Base-by-base conservation (phyloP, 164 flowering plant species). In the Cinnamomum chago region DNA sequence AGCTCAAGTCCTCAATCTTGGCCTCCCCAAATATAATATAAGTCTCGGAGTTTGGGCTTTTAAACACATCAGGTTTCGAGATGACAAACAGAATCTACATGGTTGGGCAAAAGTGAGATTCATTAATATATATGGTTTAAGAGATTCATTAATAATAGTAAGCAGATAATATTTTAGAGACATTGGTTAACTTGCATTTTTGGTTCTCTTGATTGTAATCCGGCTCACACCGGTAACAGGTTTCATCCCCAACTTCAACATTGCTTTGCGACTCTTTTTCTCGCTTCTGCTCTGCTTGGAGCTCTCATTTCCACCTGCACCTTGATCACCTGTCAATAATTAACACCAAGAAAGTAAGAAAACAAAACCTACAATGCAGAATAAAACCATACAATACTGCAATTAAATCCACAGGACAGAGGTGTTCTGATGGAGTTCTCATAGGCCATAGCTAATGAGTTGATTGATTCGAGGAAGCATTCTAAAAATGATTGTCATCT, bases 251-350 rank as follows among this genome's bases (percentile, higher is more conserved):
- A 93, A 86, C 88, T 93, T 93, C 85, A 90, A 70, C 98, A 93
- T 93, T 28, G 97, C 95, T 81, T 88, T 92, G 50, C 95, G 88
- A 70, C 89, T 88, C 88, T 92, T 92, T 83, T 90, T 91, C 85
- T 93, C 98, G 75, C 97, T 93, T 81, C 98, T 82, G 85, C 98
- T 93, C 82, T 91, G 98, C 85, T 91, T 93, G 17, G 90, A 87
- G 78, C 85, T 74, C 40, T 84, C 96, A 77, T 71, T 83, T 14
- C 76, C 82, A 50, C 86, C 98, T 81, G 83, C 84, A 80, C 52
- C 76, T 52, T 52, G 80, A 67, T 78, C 71, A 58, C 81, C 75
- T 77, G 60, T 3, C 60, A 55, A 5, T 15, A 55, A 55, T 15
- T 18, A 55, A 40, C 47, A 40, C 47, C 11, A 40, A 40, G 47